These are phyloP conservation scores for Melampsora occidentalis DNA, from an alignment of 1,284 basidiomycete genomes.

Conservation along the genomic window DNA sequence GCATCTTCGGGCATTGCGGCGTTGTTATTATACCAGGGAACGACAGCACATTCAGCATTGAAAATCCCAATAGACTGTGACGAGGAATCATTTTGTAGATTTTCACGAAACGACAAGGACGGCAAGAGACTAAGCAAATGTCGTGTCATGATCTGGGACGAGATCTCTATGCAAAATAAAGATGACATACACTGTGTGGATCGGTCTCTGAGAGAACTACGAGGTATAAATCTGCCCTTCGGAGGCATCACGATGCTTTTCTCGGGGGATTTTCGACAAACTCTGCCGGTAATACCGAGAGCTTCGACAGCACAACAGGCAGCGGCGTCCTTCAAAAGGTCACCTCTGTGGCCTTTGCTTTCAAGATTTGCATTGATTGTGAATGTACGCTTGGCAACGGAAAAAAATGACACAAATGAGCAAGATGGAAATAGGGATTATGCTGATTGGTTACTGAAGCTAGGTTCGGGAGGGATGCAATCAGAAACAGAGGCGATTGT, in stretches of 20 bases:
- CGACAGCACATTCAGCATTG: background rate
- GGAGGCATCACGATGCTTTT: constrained; percentile 15
- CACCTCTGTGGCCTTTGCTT: background rate
- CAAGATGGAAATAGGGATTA: background rate
- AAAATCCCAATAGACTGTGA: background rate
- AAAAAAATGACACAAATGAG: background rate
- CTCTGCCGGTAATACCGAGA: background rate
- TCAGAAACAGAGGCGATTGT: background rate
- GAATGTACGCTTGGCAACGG: background rate
- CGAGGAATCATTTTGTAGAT: background rate
- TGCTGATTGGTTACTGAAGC: background rate
- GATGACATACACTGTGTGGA: background rate
- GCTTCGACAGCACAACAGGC: background rate
- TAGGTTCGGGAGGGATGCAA: background rate
- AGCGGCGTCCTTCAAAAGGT: background rate
- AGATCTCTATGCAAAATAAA: background rate
- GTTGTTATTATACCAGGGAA: background rate
- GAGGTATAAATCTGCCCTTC: background rate
- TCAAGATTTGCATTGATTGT: background rate
- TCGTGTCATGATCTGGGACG: constrained; percentile 19
- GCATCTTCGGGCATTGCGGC: no score
- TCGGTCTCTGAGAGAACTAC: background rate
- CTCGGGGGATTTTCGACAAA: constrained; percentile 23
- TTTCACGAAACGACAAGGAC: background rate
- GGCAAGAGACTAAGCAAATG: background rate